These are phyloP conservation scores for Chalciporus pseudorubinellus DNA, from an alignment of 768 basidiomycete genomes.

Conservation along the genomic window DNA sequence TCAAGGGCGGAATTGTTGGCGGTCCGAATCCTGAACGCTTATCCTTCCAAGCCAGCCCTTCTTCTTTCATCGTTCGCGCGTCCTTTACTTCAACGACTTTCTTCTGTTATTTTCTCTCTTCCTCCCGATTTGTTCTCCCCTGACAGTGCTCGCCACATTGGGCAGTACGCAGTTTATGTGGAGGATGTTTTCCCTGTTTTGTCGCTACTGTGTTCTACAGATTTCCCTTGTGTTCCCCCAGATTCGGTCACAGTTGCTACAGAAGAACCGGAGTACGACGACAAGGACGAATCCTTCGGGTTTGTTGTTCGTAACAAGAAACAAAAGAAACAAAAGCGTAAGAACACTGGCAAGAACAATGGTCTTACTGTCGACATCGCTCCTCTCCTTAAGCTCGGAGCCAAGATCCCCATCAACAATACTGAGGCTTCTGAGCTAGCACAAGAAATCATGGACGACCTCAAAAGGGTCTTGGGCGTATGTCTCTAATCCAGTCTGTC, in stretches of 20 bases:
- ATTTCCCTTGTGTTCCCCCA: conserved; percentile 1
- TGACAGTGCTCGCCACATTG: conserved; percentile 11
- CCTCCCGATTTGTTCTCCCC: conserved; percentile 16
- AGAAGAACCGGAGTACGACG: conserved; percentile 5
- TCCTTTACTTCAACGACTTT: conserved; percentile 26
- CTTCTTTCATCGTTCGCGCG: conserved; percentile 20
- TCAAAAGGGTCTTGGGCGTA: conserved; percentile 26
- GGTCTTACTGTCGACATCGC: conserved; percentile 21
- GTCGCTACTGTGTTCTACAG: conserved; percentile 12
- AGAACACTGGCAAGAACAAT: conserved; percentile 8
- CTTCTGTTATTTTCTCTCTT: conserved; percentile 23
- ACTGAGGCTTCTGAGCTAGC: conserved; percentile 19
- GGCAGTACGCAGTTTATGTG: conserved; percentile 18
- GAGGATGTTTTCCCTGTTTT: conserved; percentile 24
- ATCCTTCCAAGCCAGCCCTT: conserved; percentile 27
- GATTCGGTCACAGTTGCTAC: not conserved
- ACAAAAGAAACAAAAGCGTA: conserved; percentile 29
- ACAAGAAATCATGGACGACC: conserved; percentile 17
- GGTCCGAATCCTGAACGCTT: conserved; percentile 32
- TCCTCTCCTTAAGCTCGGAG: conserved; percentile 31
- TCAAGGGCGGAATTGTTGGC: conserved; percentile 12
- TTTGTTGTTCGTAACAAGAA: conserved; percentile 16
- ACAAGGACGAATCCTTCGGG: conserved; percentile 1
- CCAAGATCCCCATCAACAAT: conserved; percentile 23
- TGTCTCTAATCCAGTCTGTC: not conserved